Evolutionary conservation across 2,329 filamentous ascomycete species (phyloP).

Genomic region (Aaosphaeria pasadenensis): DNA sequence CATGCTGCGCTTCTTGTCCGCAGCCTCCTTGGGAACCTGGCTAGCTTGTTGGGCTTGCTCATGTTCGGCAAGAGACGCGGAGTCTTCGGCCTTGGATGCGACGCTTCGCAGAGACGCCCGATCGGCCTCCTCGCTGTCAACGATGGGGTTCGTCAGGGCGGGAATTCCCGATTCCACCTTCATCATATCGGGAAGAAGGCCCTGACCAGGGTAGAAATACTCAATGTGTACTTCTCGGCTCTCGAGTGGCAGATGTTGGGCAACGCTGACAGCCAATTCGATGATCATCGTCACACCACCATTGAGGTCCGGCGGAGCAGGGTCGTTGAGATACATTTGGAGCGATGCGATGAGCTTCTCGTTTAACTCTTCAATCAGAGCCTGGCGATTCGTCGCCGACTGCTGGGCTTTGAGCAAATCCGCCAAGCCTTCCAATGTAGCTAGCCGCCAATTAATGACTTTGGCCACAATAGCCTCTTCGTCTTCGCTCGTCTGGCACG

Average conservation of each 20-base stretch:
- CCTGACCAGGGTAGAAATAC: slow-evolving; percentile 76
- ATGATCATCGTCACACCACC: slow-evolving; percentile 90
- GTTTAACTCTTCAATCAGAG: slow-evolving; percentile 58
- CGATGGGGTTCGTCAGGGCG: slow-evolving; percentile 42
- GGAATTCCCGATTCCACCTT: slow-evolving; percentile 67
- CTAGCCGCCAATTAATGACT: slow-evolving; percentile 88
- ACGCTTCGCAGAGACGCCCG: slow-evolving; percentile 34
- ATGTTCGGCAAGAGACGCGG: slow-evolving; percentile 24
- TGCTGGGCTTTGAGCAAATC: slow-evolving; percentile 64
- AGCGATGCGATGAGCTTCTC: slow-evolving; percentile 68
- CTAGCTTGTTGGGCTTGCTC: slow-evolving; percentile 14
- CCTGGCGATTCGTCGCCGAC: slow-evolving; percentile 62
- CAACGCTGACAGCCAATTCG: slow-evolving; percentile 82
- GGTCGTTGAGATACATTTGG: slow-evolving; percentile 70
- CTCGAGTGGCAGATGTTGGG: slow-evolving; percentile 82
- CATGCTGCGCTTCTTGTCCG: slow-evolving; percentile 41
- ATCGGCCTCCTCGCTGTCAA: slow-evolving; percentile 41
- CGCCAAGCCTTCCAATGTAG: slow-evolving; percentile 87
- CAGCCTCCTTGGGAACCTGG: slow-evolving; percentile 14
- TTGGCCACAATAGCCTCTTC: slow-evolving; percentile 84
- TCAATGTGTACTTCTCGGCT: slow-evolving; percentile 85
- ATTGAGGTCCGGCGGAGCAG: slow-evolving; percentile 76
- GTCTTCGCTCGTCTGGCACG: slow-evolving; percentile 76
- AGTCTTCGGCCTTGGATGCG: slow-evolving; percentile 29
- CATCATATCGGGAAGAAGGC: slow-evolving; percentile 72